These are phyloP conservation scores for Breviolum minutum DNA, from an alignment of 73 alveolate genomes.

Conservation along the genomic window DNA sequence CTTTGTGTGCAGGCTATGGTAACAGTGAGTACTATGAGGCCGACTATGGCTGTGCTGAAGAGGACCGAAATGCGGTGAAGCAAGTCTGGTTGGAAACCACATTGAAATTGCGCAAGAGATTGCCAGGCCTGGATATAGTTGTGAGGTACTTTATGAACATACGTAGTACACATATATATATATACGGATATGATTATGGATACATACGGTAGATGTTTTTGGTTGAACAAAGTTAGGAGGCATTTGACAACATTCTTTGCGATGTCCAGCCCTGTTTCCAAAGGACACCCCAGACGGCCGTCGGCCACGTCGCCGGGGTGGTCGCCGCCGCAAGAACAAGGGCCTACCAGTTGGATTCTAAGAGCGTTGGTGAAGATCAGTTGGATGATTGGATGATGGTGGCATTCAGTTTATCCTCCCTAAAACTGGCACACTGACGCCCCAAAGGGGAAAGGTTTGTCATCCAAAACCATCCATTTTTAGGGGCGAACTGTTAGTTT, in stretches of 20 bases:
- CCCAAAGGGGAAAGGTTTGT: no score
- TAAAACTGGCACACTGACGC: no score
- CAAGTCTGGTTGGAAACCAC: neutral
- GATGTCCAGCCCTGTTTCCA: neutral
- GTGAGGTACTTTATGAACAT: no score
- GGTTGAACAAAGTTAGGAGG: no score
- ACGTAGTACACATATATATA: no score
- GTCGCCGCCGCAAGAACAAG: conserved; percentile 26
- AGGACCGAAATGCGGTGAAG: neutral
- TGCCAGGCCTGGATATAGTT: no score
- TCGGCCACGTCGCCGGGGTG: conserved; percentile 46
- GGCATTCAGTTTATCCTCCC: no score
- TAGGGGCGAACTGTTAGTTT: no score
- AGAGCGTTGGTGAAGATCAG: neutral
- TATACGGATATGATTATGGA: no score
- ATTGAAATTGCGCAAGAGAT: no score
- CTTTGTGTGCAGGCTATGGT: conserved; percentile 22
- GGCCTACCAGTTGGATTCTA: neutral
- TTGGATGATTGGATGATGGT: neutral
- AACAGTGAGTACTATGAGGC: neutral
- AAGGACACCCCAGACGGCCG: conserved; percentile 22
- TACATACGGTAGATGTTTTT: no score
- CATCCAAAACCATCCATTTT: no score
- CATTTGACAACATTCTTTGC: neutral
- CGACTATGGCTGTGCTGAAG: conserved; percentile 10